Conservation (phyloP, 129 eudicot genomes). For the Flaveria bidentis region DNA sequence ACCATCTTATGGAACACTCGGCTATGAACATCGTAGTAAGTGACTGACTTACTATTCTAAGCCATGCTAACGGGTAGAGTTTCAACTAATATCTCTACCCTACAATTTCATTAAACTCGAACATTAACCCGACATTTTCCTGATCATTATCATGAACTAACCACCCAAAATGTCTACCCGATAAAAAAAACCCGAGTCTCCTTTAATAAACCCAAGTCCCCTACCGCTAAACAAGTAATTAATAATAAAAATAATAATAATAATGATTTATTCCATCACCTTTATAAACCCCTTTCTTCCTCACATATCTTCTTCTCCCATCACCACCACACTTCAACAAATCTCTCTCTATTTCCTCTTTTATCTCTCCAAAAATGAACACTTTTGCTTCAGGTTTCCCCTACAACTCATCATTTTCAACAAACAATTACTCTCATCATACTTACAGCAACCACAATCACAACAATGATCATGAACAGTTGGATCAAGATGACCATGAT, state of each 20-base stretch:
- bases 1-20: no score
- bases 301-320: background rate
- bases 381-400: conserved; percentile 32
- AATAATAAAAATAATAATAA: background rate
- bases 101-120: no score
- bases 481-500: conserved; percentile 26
- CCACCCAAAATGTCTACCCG: no score
- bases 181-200: no score
- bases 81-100: no score
- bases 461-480: background rate
- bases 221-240: no score
- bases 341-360: background rate
- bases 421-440: background rate
- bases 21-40: no score
- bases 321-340: background rate
- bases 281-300: conserved; percentile 12
- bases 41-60: no score
- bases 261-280: background rate
- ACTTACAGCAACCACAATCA: background rate
- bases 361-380: conserved; percentile 33
- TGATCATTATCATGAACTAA: no score
- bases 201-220: no score
- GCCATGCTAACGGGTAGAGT: no score
- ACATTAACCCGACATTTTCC: no score
- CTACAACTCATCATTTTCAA: conserved; percentile 30